Evolutionary conservation across 352 stramenopile species (phyloP).

Genomic region (Globisporangium acanthophoron): DNA sequence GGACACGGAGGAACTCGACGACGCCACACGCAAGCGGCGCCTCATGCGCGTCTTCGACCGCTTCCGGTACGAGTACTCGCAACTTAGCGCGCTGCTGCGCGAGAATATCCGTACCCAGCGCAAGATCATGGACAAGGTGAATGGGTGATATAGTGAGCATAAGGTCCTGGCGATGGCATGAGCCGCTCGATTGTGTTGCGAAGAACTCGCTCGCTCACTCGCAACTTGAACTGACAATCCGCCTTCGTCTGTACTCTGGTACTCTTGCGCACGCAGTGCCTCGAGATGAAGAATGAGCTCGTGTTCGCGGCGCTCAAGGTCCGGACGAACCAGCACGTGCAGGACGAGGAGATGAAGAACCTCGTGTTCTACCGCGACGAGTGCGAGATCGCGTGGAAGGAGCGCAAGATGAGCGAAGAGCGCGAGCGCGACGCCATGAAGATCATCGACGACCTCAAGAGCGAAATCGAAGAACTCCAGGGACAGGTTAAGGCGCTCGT

Average conservation of each 20-base stretch:
- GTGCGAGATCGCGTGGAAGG: constrained; percentile 62
- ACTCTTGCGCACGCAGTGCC: constrained; percentile 18
- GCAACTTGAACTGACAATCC: too few relatives aligned
- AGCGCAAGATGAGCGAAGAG: constrained; percentile 46
- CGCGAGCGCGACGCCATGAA: constrained; percentile 52
- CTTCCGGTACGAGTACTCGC: constrained; percentile 57
- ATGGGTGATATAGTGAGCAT: too few relatives aligned
- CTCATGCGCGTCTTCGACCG: constrained; percentile 63
- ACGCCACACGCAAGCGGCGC: constrained; percentile 47
- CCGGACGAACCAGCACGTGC: constrained; percentile 50
- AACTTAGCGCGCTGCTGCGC: constrained; percentile 47
- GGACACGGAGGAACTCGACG: constrained; percentile 38
- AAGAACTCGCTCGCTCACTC: not conserved
- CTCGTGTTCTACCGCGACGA: constrained; percentile 70
- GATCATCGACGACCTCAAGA: constrained; percentile 67
- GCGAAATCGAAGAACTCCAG: constrained; percentile 50
- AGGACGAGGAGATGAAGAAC: constrained; percentile 68
- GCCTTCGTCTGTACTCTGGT: not conserved
- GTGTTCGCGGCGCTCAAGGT: constrained; percentile 49
- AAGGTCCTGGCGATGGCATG: too few relatives aligned
- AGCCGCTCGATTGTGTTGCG: too few relatives aligned
- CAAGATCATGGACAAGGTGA: constrained; percentile 54
- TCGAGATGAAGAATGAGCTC: constrained; percentile 68
- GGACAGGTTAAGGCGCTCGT: constrained; percentile 43
- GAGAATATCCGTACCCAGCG: constrained; percentile 46